Evolutionary conservation across 1,139 yeast species (phyloP).

Genomic region (Yamadazyma kanchanaburiensis): DNA sequence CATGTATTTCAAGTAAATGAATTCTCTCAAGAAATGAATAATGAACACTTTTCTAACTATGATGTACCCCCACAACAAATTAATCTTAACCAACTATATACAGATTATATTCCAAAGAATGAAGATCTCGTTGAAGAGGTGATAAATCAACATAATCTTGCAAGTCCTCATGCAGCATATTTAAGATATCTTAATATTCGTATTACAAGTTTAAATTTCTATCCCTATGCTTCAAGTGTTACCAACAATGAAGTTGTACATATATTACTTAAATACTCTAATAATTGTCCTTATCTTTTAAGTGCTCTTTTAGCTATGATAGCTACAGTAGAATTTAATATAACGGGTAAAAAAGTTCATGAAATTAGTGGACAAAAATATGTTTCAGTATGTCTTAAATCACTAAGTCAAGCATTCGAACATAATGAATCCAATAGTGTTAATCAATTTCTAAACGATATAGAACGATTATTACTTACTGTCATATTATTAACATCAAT

Average conservation of each 20-base stretch:
- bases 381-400: slow-evolving; percentile 28
- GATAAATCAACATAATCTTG: slow-evolving; percentile 20
- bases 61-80: slow-evolving; percentile 8
- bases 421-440: slow-evolving; percentile 14
- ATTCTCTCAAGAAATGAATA: slow-evolving; percentile 12
- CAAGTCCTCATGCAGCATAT: slow-evolving; percentile 31
- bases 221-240: slow-evolving; percentile 37
- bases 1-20: slow-evolving; percentile 16
- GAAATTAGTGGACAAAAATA: slow-evolving; percentile 29
- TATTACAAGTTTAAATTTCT: slow-evolving; percentile 27
- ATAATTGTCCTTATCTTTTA: slow-evolving; percentile 33
- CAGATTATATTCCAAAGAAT: slow-evolving; percentile 11
- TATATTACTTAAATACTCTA: slow-evolving; percentile 31
- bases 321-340: slow-evolving; percentile 37
- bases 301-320: slow-evolving; percentile 34
- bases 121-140: slow-evolving; percentile 22
- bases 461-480: slow-evolving; percentile 37
- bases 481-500: slow-evolving; percentile 34
- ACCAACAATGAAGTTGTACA: slow-evolving; percentile 34
- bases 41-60: slow-evolving; percentile 7
- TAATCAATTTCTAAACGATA: slow-evolving; percentile 22
- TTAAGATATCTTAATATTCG: slow-evolving; percentile 27
- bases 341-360: slow-evolving; percentile 27
- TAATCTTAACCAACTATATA: slow-evolving; percentile 5
- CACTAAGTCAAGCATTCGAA: slow-evolving; percentile 31